Percentiles rank a stretch among this genome's conserved stretches.
These are phyloP conservation scores for Taiozyma onychis DNA, from an alignment of 1,139 yeast species.

Conservation along the genomic window DNA sequence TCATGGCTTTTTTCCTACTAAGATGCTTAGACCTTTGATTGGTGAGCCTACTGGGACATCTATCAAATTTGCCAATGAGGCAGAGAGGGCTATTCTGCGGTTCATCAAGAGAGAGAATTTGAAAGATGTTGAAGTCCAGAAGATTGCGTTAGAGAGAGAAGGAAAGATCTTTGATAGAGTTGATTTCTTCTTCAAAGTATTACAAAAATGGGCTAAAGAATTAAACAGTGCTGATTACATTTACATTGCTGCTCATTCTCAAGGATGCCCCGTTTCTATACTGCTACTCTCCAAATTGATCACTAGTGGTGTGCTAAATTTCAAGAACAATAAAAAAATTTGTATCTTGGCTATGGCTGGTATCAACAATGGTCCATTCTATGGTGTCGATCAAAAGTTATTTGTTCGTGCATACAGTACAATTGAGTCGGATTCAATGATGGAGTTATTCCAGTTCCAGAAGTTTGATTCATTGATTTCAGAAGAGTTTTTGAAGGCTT, in stretches of 20 bases:
- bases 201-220: constrained; percentile 66
- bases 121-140: constrained; percentile 59
- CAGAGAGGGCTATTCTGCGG: constrained; percentile 66
- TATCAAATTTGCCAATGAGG: constrained; percentile 77
- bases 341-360: constrained; percentile 95
- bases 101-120: constrained; percentile 63
- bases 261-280: constrained; percentile 90
- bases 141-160: constrained; percentile 89
- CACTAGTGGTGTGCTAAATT: constrained; percentile 55
- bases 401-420: constrained; percentile 86
- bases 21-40: constrained; percentile 74
- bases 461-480: constrained; percentile 69
- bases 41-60: constrained; percentile 96
- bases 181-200: constrained; percentile 66
- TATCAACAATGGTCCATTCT: constrained; percentile 87
- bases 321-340: constrained; percentile 43
- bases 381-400: constrained; percentile 78
- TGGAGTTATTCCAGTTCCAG: constrained; percentile 84
- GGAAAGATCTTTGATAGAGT: constrained; percentile 87
- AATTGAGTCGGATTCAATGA: constrained; percentile 79
- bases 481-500: constrained; percentile 59
- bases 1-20: constrained; percentile 92
- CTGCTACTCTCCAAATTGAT: constrained; percentile 69
- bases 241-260: constrained; percentile 89
- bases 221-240: constrained; percentile 76